A percentile compares a stretch with the other conserved stretches of the same genome.
Evolutionary conservation across 1,284 basidiomycete species (phyloP).

Genomic region (Austroboletus rostrupii): DNA sequence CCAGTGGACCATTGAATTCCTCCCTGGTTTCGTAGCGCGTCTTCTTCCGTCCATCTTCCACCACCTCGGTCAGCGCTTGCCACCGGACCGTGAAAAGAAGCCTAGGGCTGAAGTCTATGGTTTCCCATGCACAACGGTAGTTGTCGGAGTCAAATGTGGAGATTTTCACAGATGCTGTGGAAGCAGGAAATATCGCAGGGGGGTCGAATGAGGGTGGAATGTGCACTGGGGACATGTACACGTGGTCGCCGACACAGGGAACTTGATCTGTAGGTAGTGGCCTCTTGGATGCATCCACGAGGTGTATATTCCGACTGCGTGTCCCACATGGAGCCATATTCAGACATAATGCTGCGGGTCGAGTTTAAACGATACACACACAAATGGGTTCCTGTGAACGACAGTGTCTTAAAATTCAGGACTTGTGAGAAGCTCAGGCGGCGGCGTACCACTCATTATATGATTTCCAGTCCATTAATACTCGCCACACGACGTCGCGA

Average conservation of each 20-base stretch:
- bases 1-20: constrained; percentile 53
- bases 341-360: neutral
- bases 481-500: constrained; percentile 30
- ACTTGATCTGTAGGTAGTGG: constrained; percentile 41
- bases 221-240: constrained; percentile 50
- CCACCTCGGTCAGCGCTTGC: constrained; percentile 54
- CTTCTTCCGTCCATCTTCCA: constrained; percentile 37
- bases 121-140: constrained; percentile 56
- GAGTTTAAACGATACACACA: constrained; percentile 37
- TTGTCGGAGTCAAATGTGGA: constrained; percentile 48
- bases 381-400: constrained; percentile 59
- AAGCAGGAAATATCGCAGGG: constrained; percentile 30
- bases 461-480: constrained; percentile 33
- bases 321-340: neutral
- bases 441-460: constrained; percentile 31
- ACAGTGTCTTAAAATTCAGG: neutral
- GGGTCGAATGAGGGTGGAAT: constrained; percentile 54
- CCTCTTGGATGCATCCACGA: constrained; percentile 42
- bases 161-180: constrained; percentile 40
- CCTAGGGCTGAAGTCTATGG: constrained; percentile 41
- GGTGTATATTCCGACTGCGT: constrained; percentile 50
- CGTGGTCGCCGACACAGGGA: constrained; percentile 41
- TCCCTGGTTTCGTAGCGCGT: constrained; percentile 65
- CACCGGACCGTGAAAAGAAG: constrained; percentile 54
- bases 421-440: neutral